Evolutionary conservation across 352 stramenopile genomes (phyloP), one percentile per base, ranked within the genome.

Genomic region (Phytophthora rubi): DNA sequence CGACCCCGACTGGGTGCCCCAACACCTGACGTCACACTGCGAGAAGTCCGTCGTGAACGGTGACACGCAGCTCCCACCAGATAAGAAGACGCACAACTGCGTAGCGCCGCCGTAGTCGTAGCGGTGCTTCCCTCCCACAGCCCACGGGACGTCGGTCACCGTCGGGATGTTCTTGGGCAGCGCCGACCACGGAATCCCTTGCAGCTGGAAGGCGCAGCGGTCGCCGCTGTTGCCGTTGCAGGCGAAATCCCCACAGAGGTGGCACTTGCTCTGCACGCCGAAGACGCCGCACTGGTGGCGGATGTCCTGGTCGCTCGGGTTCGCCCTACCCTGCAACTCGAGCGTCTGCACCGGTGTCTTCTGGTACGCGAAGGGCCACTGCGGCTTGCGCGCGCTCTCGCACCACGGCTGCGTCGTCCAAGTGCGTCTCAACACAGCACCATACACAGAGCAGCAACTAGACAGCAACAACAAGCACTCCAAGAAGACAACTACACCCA

Each of bases 291-390:
- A 99, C 61, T 79, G 57, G 68, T 99, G 94, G n/a, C 96, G 83
- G 62, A 98, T 83, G 77, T 99, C 93, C 75, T 99, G 95, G 18
- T 68, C 54, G 67, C 98, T 98, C 0, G 80, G 77, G 45, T 97
- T 97, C 42, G 78, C 80, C 35, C 94, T 81, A 35, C 92, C 93
- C 51, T 98, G 96, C 67, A 79, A 91, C 76, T 98, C 93, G 68
- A 98, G 75, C 10, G 58, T 73, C 67, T 98, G 90, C 2, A 52
- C 45, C 3, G 47, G 18, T 21, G 68, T 73, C 73, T 98, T 98
- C 62, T 92, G 83, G 77, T 99, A 99, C 15, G 94, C 92, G 62
- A 99, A 98, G 12, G 97, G 97, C 92, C 93, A 99, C 13, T 86
- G 74, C 21, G 95, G 93, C 15, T 83, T 70, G 48, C 83, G 76